Percentiles rank a stretch among this genome's conserved stretches.
These are phyloP conservation scores for Collybia mongolica DNA, from an alignment of 768 basidiomycete genomes.

Conservation along the genomic window DNA sequence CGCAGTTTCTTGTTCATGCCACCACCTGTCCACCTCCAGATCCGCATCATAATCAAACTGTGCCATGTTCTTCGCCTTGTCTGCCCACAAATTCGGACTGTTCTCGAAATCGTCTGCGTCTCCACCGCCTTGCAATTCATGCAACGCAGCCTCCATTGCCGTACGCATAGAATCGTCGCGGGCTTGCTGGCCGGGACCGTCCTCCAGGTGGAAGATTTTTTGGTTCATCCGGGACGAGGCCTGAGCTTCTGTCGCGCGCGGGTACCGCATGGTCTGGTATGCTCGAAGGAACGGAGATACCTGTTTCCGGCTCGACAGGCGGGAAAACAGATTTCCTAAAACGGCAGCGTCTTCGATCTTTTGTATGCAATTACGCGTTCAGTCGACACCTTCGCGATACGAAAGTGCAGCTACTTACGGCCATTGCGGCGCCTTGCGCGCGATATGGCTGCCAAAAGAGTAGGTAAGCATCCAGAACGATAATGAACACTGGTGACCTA, in stretches of 20 bases:
- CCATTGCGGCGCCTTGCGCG: constrained; percentile 54
- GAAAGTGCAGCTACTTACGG: constrained; percentile 26
- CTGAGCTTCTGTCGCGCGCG: constrained; percentile 50
- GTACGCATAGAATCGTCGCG: constrained; percentile 51
- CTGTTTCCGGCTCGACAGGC: constrained; percentile 35
- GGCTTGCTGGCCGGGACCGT: constrained; percentile 49
- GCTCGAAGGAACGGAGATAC: constrained; percentile 44
- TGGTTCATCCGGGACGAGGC: constrained; percentile 48
- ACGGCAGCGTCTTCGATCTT: constrained; percentile 34
- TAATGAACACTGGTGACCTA: constrained; percentile 24
- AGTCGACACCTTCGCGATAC: not conserved
- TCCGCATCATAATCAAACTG: constrained; percentile 60
- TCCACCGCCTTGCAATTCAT: constrained; percentile 15
- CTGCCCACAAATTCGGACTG: constrained; percentile 59
- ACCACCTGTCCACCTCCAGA: constrained; percentile 48
- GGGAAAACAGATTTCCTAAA: constrained; percentile 50
- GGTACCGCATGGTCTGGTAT: constrained; percentile 50
- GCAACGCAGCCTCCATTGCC: constrained; percentile 42
- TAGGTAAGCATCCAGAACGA: too few relatives aligned
- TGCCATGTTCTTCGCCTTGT: constrained; percentile 42
- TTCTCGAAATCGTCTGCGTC: constrained; percentile 16
- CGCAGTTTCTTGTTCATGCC: constrained; percentile 18
- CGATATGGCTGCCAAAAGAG: constrained; percentile 38
- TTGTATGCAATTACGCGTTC: too few relatives aligned
- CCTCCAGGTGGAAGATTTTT: constrained; percentile 52